Base-by-base conservation (phyloP, 1,139 yeast genomes). In the Hanseniaspora sp. region DNA sequence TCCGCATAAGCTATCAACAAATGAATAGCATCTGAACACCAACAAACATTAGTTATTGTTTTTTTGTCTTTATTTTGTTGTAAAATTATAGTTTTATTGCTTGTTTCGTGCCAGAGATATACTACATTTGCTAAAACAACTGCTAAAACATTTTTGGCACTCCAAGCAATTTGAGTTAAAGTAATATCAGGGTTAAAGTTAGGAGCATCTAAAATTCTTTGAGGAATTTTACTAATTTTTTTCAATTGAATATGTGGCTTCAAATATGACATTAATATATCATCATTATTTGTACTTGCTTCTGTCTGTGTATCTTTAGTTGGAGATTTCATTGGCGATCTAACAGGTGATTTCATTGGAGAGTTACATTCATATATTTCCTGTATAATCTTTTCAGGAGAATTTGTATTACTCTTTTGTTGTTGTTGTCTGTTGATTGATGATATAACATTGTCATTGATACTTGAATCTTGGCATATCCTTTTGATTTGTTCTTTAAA, bases 171-270 rank as follows among this genome's bases (percentile, higher is more conserved):
- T 54, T 92, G 72, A 66, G 88, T 90, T 55, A 90, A 75, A 67
- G 92, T 92, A 67, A 88, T 94, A 69, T 92, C 98, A 67, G 92
- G 96, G 39, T 84, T 78, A 56, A 90, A 75, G 0, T 96, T 96
- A 0, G 98, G 99, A 0, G 98, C 98, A 70, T 92, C 99, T 48
- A 92, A 74, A 1, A 92, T 95, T 60, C 95, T 77, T 61, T 87
- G 96, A 0, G 98, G 97, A 15, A 88, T 87, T 0, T 87, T 80
- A 13, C 95, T 88, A 46, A 92, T 78, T 62, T 83, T 84, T 60
- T 95, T 71, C 46, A 77, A 67, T 61, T 77, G 70, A 17, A 70
- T 33, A 9, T 45, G 33, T 12, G 46, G 35, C 13, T 38, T 31
- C n/a, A 51, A 29, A 40, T 38, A 45, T 33, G 41, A 41, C 11